Conservation (phyloP, 1,139 yeast genomes). For the Candida tropicalis region DNA sequence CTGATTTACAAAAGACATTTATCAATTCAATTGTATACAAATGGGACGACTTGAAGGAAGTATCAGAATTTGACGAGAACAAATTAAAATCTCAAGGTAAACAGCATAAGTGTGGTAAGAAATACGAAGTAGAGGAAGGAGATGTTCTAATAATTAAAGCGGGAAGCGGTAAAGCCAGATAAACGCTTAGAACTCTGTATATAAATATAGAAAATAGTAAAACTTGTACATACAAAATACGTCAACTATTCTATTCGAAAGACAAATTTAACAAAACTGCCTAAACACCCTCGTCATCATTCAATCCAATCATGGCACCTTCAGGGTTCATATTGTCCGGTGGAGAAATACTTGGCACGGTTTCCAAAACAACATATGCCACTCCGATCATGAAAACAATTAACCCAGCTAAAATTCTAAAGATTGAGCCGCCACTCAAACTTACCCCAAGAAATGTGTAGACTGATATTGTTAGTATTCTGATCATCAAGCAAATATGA, state of each 20-base stretch:
- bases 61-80: constrained; percentile 44
- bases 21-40: constrained; percentile 87
- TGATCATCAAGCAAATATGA: no score
- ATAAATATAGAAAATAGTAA: not conserved
- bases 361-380: constrained; percentile 62
- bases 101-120: constrained; percentile 66
- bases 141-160: constrained; percentile 70
- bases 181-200: constrained; percentile 7
- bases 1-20: constrained; percentile 82
- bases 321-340: constrained; percentile 73
- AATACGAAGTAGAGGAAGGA: constrained; percentile 74
- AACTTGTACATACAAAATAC: not conserved
- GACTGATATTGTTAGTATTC: no score
- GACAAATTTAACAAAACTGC: no score
- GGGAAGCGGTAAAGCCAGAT: constrained; percentile 38
- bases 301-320: constrained; percentile 48
- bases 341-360: constrained; percentile 67
- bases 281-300: constrained; percentile 31
- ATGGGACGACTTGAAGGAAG: constrained; percentile 60
- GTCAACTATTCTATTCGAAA: no score
- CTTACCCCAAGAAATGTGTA: constrained; percentile 69
- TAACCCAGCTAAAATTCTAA: constrained; percentile 58
- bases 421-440: constrained; percentile 59
- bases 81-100: constrained; percentile 50
- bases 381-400: constrained; percentile 61